Conservation (phyloP, 805 yeast species). For the Metschnikowia santaceciliae region DNA sequence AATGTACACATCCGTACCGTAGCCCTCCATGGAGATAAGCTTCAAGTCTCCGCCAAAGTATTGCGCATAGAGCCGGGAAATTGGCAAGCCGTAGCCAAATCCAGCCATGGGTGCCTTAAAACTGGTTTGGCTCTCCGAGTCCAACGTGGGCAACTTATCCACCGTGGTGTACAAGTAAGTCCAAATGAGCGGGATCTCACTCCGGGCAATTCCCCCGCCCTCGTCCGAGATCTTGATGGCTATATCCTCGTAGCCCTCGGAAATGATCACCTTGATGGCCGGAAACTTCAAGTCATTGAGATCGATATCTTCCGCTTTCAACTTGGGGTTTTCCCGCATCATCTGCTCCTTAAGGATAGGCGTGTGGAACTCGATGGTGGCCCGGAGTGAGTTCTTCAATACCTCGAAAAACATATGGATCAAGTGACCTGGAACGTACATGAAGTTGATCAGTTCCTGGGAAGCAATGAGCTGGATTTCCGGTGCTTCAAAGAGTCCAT, state of each 20-base stretch:
- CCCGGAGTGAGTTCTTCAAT: constrained; percentile 79
- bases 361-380: constrained; percentile 80
- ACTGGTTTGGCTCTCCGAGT: constrained; percentile 57
- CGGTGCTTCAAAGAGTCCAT: constrained; percentile 83
- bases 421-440: constrained; percentile 92
- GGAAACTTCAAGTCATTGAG: constrained; percentile 71
- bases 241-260: constrained; percentile 86
- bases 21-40: constrained; percentile 87
- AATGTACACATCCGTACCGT: constrained; percentile 88
- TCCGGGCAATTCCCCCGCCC: constrained; percentile 89
- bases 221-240: constrained; percentile 88
- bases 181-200: constrained; percentile 84
- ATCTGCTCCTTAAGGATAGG: constrained; percentile 40
- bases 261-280: constrained; percentile 79
- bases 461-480: constrained; percentile 75
- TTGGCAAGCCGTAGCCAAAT: constrained; percentile 86
- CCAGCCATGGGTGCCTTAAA: constrained; percentile 94
- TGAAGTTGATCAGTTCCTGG: constrained; percentile 65
- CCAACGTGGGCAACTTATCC: constrained; percentile 62
- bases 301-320: constrained; percentile 35
- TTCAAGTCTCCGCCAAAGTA: constrained; percentile 90
- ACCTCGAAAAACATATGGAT: constrained; percentile 90
- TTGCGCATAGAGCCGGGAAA: constrained; percentile 79
- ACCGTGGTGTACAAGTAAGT: constrained; percentile 89
- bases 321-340: constrained; percentile 40